A percentile compares a stretch with the other conserved stretches of the same genome.
These are phyloP conservation scores for Ganoderma lingzhi DNA, from an alignment of 1,284 basidiomycete genomes.

Conservation along the genomic window DNA sequence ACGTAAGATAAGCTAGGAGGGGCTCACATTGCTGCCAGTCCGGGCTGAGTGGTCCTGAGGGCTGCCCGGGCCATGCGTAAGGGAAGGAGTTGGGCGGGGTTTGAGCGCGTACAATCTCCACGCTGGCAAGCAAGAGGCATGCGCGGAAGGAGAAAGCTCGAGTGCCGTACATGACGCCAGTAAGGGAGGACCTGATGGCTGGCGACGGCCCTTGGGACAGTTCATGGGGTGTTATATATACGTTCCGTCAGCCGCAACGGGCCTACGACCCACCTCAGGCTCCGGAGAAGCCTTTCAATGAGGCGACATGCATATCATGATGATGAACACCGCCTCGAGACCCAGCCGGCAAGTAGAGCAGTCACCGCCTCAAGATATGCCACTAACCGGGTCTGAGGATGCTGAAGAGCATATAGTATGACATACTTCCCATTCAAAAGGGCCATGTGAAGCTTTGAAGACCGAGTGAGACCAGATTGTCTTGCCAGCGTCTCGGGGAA, in stretches of 20 bases:
- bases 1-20: background rate
- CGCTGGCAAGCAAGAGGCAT: background rate
- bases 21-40: conserved; percentile 43
- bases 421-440: background rate
- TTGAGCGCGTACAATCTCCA: background rate
- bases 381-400: background rate
- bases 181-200: background rate
- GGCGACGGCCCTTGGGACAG: background rate
- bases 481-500: background rate
- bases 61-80: conserved; percentile 34
- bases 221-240: background rate
- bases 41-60: conserved; percentile 36
- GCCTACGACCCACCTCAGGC: background rate
- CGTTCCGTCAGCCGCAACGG: background rate
- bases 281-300: background rate
- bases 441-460: background rate
- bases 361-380: background rate
- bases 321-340: background rate
- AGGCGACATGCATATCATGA: background rate
- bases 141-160: background rate
- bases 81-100: conserved; percentile 32
- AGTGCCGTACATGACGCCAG: background rate
- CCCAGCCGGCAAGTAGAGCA: background rate
- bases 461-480: background rate
- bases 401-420: background rate